Evolutionary conservation across 2,329 filamentous ascomycete genomes (phyloP).

Genomic region (Biscogniauxia sp.): DNA sequence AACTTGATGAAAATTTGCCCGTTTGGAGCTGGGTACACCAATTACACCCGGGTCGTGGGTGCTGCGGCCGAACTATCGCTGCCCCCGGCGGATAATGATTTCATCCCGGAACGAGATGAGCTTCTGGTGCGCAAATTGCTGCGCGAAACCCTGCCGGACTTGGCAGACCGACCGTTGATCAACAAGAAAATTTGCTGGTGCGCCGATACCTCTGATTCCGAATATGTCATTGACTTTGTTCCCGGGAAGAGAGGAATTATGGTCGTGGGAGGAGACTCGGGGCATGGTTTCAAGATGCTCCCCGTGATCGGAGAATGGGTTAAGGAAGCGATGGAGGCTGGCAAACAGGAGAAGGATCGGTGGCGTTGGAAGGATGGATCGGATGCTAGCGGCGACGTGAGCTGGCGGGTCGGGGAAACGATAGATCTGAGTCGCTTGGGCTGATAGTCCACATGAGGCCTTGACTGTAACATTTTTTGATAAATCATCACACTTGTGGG

Average conservation of each 20-base stretch:
- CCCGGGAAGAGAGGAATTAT: constrained; percentile 49
- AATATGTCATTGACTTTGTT: constrained; percentile 60
- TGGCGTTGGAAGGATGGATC: constrained; percentile 51
- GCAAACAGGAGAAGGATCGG: constrained; percentile 41
- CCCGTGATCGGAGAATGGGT: constrained; percentile 58
- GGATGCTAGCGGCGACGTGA: constrained; percentile 30
- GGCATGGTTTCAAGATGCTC: constrained; percentile 63
- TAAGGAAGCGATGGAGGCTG: constrained; percentile 42
- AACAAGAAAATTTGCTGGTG: constrained; percentile 61
- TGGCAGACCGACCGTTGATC: constrained; percentile 48
- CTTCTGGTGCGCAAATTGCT: constrained; percentile 38
- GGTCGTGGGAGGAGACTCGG: constrained; percentile 56
- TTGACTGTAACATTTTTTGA: neutral
- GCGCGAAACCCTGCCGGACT: constrained; percentile 21
- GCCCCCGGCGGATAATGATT: constrained; percentile 40
- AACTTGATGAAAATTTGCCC: constrained; percentile 60
- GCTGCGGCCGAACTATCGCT: constrained; percentile 42
- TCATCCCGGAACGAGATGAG: constrained; percentile 54
- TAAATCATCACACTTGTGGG: too few relatives aligned
- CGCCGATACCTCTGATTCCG: constrained; percentile 58
- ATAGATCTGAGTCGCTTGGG: constrained; percentile 24
- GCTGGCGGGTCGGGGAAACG: constrained; percentile 37
- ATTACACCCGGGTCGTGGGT: constrained; percentile 34
- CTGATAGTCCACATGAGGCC: too few relatives aligned
- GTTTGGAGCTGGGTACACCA: constrained; percentile 55